A percentile compares a stretch with the other conserved stretches of the same genome.
phyloP scores from a whole-genome alignment of 148 eudicot species.

The Tetragonia tetragonoides region DNA sequence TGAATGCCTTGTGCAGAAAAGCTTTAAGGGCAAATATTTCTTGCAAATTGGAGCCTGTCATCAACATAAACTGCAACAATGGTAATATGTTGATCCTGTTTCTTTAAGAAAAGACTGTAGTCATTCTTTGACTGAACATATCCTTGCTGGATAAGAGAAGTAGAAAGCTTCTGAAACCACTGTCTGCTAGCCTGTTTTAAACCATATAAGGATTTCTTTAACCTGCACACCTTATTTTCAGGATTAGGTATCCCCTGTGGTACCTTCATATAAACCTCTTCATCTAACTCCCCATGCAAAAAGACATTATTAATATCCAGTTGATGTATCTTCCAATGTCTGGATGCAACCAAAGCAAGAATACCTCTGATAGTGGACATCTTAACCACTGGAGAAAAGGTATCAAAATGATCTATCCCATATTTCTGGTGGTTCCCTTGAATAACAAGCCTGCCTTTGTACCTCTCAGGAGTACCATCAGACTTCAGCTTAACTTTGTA shows the following conservation, averaged over 20 bases:
- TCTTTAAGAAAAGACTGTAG: background rate
- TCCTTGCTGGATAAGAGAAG: background rate
- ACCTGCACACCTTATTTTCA: background rate
- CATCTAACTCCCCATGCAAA: slow-evolving; percentile 3
- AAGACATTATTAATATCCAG: background rate
- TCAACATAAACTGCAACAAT: background rate
- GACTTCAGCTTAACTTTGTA: no score
- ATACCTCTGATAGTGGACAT: background rate
- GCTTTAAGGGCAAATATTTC: no score
- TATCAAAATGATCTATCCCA: background rate
- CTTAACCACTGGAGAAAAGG: background rate
- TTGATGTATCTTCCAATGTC: background rate
- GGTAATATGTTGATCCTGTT: background rate
- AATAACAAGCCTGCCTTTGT: background rate
- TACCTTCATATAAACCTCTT: background rate
- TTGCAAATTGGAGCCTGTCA: background rate
- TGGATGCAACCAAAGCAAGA: background rate
- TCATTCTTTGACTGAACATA: background rate
- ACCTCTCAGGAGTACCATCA: background rate
- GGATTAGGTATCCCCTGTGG: background rate
- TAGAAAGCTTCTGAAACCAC: background rate
- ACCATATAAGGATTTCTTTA: background rate
- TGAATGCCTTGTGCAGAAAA: no score
- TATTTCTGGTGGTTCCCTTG: background rate
- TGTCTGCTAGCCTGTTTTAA: background rate